Conservation (phyloP, 176 grass and related monocot species). For the Tillandsia leiboldiana region DNA sequence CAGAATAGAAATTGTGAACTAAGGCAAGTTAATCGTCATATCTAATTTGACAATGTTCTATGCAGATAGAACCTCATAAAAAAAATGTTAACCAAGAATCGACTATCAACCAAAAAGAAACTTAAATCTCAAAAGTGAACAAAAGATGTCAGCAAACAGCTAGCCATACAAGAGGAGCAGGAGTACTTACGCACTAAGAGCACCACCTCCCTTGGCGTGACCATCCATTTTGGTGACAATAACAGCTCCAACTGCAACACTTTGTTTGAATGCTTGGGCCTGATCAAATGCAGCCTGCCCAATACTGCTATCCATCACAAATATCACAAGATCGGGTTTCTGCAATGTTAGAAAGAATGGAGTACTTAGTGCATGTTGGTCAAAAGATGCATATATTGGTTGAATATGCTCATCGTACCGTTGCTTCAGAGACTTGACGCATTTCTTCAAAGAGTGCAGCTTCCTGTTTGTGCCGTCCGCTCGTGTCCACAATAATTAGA, state of each 20-base stretch:
- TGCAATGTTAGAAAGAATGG: constrained; percentile 27
- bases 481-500: constrained; percentile 96
- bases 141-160: neutral
- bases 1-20: too few relatives aligned
- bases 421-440: constrained; percentile 97
- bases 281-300: constrained; percentile 98
- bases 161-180: neutral
- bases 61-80: too few relatives aligned
- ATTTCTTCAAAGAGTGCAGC: constrained; percentile 95
- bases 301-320: constrained; percentile 99
- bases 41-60: too few relatives aligned
- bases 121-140: neutral
- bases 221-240: constrained; percentile 99
- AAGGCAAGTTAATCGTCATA: too few relatives aligned
- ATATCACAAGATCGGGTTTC: constrained; percentile 94
- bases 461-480: constrained; percentile 92
- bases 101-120: neutral
- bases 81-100: too few relatives aligned
- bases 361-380: neutral
- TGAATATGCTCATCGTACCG: constrained; percentile 27
- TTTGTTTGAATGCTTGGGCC: constrained; percentile 95
- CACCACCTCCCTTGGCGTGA: constrained; percentile 76
- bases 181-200: constrained; percentile 92
- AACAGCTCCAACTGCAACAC: constrained; percentile 92
- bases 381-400: neutral